A percentile compares a stretch with the other conserved stretches of the same genome.
Conservation (phyloP, 768 basidiomycete species). For the Boletus huronensis region DNA sequence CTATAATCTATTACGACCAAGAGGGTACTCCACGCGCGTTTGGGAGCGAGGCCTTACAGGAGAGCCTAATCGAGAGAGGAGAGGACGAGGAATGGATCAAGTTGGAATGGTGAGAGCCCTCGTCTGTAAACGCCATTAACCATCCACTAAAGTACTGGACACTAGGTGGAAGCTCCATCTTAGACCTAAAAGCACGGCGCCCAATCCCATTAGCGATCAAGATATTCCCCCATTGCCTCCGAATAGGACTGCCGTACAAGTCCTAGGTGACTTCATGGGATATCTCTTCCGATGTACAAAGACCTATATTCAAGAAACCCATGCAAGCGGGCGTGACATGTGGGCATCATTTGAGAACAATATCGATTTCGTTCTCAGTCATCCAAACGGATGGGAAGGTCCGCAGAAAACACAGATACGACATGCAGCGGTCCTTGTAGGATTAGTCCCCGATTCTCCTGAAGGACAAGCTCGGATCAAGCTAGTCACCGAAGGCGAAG, state of each 20-base stretch:
- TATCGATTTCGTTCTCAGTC: constrained; percentile 45
- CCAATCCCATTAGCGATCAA: constrained; percentile 24
- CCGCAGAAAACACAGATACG: constrained; percentile 43
- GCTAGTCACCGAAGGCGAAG: constrained; percentile 53
- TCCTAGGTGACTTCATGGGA: constrained; percentile 46
- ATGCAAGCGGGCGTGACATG: constrained; percentile 38
- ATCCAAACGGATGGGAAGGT: constrained; percentile 49
- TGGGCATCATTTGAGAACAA: constrained; percentile 40
- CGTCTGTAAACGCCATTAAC: background rate
- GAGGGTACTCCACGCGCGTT: constrained; percentile 38
- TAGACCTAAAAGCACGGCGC: constrained; percentile 22
- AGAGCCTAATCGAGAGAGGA: constrained; percentile 36
- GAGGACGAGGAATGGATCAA: constrained; percentile 35
- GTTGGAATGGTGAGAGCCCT: constrained; percentile 27
- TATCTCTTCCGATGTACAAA: constrained; percentile 44
- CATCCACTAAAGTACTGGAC: constrained; percentile 1
- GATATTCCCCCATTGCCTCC: constrained; percentile 44
- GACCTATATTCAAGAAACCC: constrained; percentile 43
- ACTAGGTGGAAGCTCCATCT: constrained; percentile 36
- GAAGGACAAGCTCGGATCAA: constrained; percentile 38
- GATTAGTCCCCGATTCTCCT: constrained; percentile 36
- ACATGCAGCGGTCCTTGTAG: constrained; percentile 40
- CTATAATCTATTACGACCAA: constrained; percentile 45
- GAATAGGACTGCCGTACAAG: constrained; percentile 38
- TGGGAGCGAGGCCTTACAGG: constrained; percentile 43